Percentiles rank a stretch among this genome's conserved stretches.
phyloP scores from a whole-genome alignment of 768 basidiomycete species.

The Hericium alpestre region DNA sequence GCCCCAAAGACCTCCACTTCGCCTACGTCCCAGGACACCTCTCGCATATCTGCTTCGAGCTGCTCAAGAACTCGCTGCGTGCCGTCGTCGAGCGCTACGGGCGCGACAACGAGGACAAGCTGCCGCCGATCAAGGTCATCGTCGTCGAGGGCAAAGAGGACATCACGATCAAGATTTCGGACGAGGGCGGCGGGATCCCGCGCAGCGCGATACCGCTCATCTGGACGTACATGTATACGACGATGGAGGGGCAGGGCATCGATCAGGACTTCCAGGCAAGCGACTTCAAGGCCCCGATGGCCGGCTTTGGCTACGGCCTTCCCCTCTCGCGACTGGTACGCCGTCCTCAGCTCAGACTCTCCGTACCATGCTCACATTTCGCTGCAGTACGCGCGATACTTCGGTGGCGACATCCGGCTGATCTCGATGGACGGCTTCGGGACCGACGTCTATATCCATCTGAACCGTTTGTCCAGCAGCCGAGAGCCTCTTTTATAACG shows the following conservation, averaged over 20 bases:
- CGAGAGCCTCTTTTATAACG: slow-evolving; percentile 60
- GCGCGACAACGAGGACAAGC: slow-evolving; percentile 62
- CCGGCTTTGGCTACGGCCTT: slow-evolving; percentile 90
- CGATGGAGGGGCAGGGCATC: slow-evolving; percentile 60
- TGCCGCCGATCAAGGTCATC: slow-evolving; percentile 87
- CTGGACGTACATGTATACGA: slow-evolving; percentile 98
- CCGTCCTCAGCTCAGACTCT: slow-evolving; percentile 2
- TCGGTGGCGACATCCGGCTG: slow-evolving; percentile 83
- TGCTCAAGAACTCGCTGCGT: slow-evolving; percentile 94
- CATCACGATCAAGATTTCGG: slow-evolving; percentile 97
- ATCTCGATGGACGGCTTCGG: slow-evolving; percentile 99
- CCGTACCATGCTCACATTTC: neutral
- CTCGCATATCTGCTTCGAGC: slow-evolving; percentile 93
- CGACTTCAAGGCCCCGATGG: slow-evolving; percentile 97
- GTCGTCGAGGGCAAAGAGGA: slow-evolving; percentile 97
- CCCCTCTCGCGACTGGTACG: slow-evolving; percentile 83
- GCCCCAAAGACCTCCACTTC: slow-evolving; percentile 77
- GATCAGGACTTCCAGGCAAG: slow-evolving; percentile 72
- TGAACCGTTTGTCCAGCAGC: slow-evolving; percentile 77
- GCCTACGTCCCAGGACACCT: slow-evolving; percentile 95
- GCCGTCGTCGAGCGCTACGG: slow-evolving; percentile 93
- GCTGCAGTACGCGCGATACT: slow-evolving; percentile 81
- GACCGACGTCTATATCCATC: slow-evolving; percentile 87
- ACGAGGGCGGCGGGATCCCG: slow-evolving; percentile 94
- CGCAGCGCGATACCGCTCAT: slow-evolving; percentile 84